Evolutionary conservation across 805 yeast species (phyloP), one percentile per base, ranked within the genome.

Genomic region (Yarrowia porcina): DNA sequence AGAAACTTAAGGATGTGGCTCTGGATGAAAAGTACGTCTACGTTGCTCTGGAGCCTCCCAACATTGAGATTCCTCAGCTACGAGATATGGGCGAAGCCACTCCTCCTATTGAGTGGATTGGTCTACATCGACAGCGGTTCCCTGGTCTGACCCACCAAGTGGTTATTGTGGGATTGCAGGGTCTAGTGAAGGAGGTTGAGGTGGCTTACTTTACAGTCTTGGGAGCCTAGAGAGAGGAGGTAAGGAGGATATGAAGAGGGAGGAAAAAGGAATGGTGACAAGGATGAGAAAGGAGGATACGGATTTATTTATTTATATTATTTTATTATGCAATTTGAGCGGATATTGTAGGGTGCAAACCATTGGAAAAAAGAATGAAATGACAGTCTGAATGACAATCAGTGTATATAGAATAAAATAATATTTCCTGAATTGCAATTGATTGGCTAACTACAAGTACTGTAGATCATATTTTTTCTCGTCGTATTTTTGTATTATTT

Each of bases 71-170:
- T 18, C 98, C 98, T 1, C 93, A 87, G 67, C 77, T 94, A 69
- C 85, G 85, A 69, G 98, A 94, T 70, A 79, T 94, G 69, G 98
- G 99, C 25, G 92, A 88, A 74, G 98, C 97, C 1, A 94, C 99
- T 0, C 99, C 99, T 0, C 99, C 99, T 1, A 76, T 94, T 64
- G 99, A 94, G 72, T 94, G 99, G 99, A 89, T 94, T 76, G 99
- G 99, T 1, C 79, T 94, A 30, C 94, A 94, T 72, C 80, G 98
- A 67, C 83, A 87, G 69, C 83, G 86, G 67, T 85, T 94, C 67
- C 99, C 99, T 0, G 85, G 88, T 41, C 80, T 89, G 64, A 87
- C 97, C 0, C 97, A 94, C 71, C 93, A 90, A 72, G 77, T 83
- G 65, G 84, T 86, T 0, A 88, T 92, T 56, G 82, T 88, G 13